Conservation (phyloP, 129 eudicot species). For the Tagetes erecta region DNA sequence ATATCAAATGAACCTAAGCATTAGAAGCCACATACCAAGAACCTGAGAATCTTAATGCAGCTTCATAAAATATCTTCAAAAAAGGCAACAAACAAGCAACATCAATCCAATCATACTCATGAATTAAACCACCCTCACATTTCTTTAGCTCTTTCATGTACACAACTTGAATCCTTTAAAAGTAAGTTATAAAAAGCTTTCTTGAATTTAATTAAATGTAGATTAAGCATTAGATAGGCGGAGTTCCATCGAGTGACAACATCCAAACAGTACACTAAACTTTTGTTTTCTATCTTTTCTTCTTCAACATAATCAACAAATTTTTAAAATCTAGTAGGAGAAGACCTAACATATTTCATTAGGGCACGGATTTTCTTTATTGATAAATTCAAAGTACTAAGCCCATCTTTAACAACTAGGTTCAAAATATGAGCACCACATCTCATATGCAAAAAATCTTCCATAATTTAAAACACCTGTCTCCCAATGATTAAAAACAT, state of each 20-base stretch:
- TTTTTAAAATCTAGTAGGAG: neutral
- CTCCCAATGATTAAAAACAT: neutral
- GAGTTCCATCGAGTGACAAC: constrained; percentile 12
- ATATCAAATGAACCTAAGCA: neutral
- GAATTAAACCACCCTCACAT: too few species aligned
- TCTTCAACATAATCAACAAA: neutral
- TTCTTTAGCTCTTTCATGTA: too few species aligned
- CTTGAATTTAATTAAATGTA: neutral
- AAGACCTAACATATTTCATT: constrained; percentile 3
- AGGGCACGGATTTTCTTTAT: neutral
- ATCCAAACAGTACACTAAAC: constrained; percentile 4
- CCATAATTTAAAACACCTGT: neutral
- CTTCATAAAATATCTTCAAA: neutral
- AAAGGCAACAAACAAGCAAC: too few species aligned
- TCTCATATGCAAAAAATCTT: constrained; percentile 12
- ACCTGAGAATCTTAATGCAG: neutral
- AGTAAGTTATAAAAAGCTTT: neutral
- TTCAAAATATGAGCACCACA: neutral
- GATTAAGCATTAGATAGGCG: neutral
- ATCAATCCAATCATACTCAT: too few species aligned
- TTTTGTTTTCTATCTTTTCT: neutral
- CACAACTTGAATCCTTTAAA: neutral
- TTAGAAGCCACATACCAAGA: neutral
- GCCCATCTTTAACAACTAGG: neutral
- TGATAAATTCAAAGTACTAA: neutral